Evolutionary conservation across 768 basidiomycete species (phyloP).

Genomic region (Podaxis sp.): DNA sequence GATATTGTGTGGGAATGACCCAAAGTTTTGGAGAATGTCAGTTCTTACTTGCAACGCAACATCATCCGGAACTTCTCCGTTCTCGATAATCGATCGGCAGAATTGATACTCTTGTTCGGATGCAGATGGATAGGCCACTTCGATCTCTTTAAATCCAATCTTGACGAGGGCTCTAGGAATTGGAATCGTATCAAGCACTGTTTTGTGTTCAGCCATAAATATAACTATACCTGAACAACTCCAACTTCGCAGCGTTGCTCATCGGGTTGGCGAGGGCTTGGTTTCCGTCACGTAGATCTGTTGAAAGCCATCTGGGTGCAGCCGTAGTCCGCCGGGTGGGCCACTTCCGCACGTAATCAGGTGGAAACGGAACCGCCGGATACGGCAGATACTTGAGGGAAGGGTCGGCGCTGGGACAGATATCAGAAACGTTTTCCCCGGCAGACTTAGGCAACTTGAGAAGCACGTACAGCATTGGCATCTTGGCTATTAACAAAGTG

Average conservation of each 20-base stretch:
- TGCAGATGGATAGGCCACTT: constrained; percentile 94
- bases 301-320: constrained; percentile 94
- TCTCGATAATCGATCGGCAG: constrained; percentile 84
- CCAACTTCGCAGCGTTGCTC: constrained; percentile 68
- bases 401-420: constrained; percentile 63
- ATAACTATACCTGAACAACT: constrained; percentile 42
- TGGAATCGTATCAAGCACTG: constrained; percentile 37
- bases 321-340: constrained; percentile 78
- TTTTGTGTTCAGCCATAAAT: constrained; percentile 80
- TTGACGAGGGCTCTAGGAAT: constrained; percentile 77
- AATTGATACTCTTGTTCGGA: constrained; percentile 95
- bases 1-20: constrained; percentile 19
- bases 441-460: neutral
- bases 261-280: constrained; percentile 97
- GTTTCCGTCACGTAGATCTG: constrained; percentile 97
- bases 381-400: constrained; percentile 89
- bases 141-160: constrained; percentile 95
- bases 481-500: constrained; percentile 28
- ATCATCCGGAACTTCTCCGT: constrained; percentile 83
- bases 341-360: constrained; percentile 66
- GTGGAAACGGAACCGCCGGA: constrained; percentile 58
- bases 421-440: constrained; percentile 7
- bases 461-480: constrained; percentile 68
- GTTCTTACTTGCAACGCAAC: constrained; percentile 90
- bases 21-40: constrained; percentile 10